Conservation (phyloP, 2,329 filamentous ascomycete species). For the Gaeumannomyces tritici region DNA sequence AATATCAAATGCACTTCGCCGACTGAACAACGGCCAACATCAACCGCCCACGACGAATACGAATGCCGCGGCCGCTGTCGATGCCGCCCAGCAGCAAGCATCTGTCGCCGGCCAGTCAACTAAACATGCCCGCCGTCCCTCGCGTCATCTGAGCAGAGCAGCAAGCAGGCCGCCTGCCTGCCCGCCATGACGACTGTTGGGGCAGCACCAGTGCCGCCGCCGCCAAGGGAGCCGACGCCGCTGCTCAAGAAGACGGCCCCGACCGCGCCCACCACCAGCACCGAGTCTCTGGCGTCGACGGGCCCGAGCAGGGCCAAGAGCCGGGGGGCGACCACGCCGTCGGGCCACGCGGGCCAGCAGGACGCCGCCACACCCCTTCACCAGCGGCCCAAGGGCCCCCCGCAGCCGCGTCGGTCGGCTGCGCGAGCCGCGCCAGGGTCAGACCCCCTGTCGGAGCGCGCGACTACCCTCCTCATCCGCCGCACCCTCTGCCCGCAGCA, state of each 20-base stretch:
- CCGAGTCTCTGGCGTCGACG: background rate
- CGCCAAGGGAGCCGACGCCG: slow-evolving; percentile 6
- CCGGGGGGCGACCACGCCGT: background rate
- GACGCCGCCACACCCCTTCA: background rate
- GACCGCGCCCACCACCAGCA: background rate
- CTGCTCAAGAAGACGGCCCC: background rate
- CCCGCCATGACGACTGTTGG: background rate
- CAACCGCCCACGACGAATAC: background rate
- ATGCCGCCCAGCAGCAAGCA: background rate
- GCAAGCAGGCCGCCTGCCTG: background rate
- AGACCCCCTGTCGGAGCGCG: slow-evolving; percentile 58
- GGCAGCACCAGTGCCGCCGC: background rate
- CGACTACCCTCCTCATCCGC: slow-evolving; percentile 73
- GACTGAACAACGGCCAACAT: background rate
- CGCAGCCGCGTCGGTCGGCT: slow-evolving; percentile 19
- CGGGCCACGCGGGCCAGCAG: background rate
- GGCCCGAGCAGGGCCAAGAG: background rate
- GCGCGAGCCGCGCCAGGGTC: slow-evolving; percentile 15
- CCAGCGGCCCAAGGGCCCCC: slow-evolving; percentile 10
- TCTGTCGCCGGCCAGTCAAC: background rate
- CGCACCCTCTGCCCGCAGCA: slow-evolving; percentile 74
- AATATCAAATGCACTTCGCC: too few relatives aligned
- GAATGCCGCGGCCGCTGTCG: background rate
- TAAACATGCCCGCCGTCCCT: background rate
- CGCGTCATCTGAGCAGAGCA: background rate